These are phyloP conservation scores for Trichoderma arundinaceum DNA, from an alignment of 2,329 filamentous ascomycete species.

Conservation along the genomic window DNA sequence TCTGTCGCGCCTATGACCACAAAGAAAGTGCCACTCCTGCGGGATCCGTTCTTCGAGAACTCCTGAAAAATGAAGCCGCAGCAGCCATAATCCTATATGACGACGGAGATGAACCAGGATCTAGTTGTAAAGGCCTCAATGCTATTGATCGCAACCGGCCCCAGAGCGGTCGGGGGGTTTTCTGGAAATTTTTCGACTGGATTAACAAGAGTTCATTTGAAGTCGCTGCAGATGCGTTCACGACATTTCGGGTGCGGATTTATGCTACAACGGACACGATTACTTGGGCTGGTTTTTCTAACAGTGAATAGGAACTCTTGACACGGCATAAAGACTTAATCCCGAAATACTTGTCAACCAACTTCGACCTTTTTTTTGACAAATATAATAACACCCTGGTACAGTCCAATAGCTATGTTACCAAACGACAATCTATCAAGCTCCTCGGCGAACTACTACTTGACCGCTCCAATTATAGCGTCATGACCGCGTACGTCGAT, in stretches of 20 bases:
- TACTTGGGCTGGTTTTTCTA: background rate
- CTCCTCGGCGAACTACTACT: slow-evolving; percentile 92
- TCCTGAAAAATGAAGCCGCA: slow-evolving; percentile 86
- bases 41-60: slow-evolving; percentile 85
- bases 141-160: slow-evolving; percentile 77
- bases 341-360: slow-evolving; percentile 82
- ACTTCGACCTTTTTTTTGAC: slow-evolving; percentile 92
- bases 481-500: slow-evolving; percentile 98
- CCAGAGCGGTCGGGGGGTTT: slow-evolving; percentile 82
- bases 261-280: background rate
- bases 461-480: slow-evolving; percentile 93
- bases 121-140: slow-evolving; percentile 75
- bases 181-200: slow-evolving; percentile 98
- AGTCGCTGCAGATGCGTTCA: slow-evolving; percentile 96
- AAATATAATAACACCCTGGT: slow-evolving; percentile 88
- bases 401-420: slow-evolving; percentile 94
- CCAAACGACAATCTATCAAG: slow-evolving; percentile 97
- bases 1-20: slow-evolving; percentile 88
- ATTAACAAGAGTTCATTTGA: slow-evolving; percentile 97
- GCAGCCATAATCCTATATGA: slow-evolving; percentile 93
- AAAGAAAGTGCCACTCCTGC: slow-evolving; percentile 91
- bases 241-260: slow-evolving; percentile 81
- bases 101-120: slow-evolving; percentile 74
- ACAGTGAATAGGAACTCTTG: slow-evolving; percentile 74
- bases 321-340: slow-evolving; percentile 94